Base-by-base conservation (phyloP, 1,139 yeast species). In the Hansenula sp. region DNA sequence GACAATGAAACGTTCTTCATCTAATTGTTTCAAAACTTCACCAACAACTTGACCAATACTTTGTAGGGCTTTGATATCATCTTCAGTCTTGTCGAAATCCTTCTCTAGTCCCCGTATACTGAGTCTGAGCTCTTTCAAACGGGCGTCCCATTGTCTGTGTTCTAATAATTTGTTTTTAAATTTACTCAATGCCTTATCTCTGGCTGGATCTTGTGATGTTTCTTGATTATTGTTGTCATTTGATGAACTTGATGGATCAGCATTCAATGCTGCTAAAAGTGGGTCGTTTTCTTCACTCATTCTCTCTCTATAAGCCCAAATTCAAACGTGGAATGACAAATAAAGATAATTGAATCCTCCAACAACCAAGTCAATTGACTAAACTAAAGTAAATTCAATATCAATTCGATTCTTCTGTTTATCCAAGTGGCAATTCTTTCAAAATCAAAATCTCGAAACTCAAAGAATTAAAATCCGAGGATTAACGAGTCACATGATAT, bases 21-120 rank as follows among this genome's bases (percentile, higher is more conserved):
- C 96, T 58, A 94, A 72, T 64, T 90, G 97, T 65, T 94, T 94
- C 68, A 94, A 77, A 21, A 94, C 96, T 64, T 94, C 98, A 39
- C 99, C 99, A 52, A 94, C 86, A 58, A 94, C 82, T 65, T 94
- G 99, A 5, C 99, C 99, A 48, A 94, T 96, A 47, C 95, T 84
- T 65, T 94, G 99, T 51, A 94, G 74, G 5, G 98, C 97, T 66
- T 89, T 90, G 62, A 92, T 92, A 58, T 92, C 97, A 55, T 89
- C 90, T 63, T 94, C 99, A 3, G 98, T 90, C 69, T 88, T 89
- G 44, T 86, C 94, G 62, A 81, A 92, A 50, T 83, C 83, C 57
- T 79, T 80, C 51, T 89, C 96, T 51, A 89, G 69, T 52, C 78
- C 95, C 63, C 90, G 82, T 68, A 92, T 86, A 47, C 83, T 78